Conservation (phyloP, 2,329 filamentous ascomycete genomes). For the Neonectria neomacrospora region DNA sequence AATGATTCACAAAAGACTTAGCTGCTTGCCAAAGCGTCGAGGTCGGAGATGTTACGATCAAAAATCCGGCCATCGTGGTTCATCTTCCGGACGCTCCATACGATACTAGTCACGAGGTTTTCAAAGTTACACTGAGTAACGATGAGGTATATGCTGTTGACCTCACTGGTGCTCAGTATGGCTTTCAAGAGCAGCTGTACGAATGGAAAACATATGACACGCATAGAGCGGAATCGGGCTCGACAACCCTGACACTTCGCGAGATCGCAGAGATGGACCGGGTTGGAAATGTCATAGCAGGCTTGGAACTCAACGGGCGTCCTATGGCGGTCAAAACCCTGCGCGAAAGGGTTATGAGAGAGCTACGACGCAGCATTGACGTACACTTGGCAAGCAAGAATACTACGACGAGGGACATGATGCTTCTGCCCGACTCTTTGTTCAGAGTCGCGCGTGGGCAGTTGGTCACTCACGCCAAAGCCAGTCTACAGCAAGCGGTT, state of each 20-base stretch:
- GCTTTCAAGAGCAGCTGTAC: not conserved
- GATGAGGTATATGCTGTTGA: not conserved
- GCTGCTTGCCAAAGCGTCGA: not conserved
- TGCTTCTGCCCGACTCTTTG: not conserved
- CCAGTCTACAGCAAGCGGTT: not conserved
- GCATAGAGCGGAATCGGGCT: not conserved
- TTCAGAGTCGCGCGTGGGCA: not conserved
- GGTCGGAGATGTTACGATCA: not conserved
- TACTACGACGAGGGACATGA: not conserved
- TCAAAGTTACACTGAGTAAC: not conserved
- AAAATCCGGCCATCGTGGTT: not conserved
- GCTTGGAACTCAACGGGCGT: not conserved
- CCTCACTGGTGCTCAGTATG: not conserved
- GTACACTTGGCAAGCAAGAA: not conserved
- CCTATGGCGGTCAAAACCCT: not conserved
- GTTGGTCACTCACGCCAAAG: not conserved
- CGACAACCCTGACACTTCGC: not conserved
- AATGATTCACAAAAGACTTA: not conserved
- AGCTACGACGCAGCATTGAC: not conserved
- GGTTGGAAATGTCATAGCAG: not conserved
- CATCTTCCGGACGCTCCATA: not conserved
- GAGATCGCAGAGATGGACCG: no score
- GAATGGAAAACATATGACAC: not conserved
- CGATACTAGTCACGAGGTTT: not conserved
- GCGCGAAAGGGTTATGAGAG: not conserved